These are phyloP conservation scores for Dryas alaskensis DNA, from an alignment of 306 rosid species.

Conservation along the genomic window DNA sequence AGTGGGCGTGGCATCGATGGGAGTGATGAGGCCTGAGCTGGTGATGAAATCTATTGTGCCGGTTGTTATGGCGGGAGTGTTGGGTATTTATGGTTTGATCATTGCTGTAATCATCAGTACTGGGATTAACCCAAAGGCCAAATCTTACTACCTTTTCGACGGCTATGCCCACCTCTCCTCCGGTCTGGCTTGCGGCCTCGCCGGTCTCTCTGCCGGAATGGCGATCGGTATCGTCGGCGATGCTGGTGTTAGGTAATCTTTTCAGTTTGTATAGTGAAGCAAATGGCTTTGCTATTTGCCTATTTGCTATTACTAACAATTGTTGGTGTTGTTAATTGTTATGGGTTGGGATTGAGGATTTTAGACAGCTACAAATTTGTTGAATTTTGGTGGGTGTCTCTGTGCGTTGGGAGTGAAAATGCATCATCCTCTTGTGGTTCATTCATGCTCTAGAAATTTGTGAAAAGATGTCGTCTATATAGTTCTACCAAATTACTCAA, in stretches of 20 bases:
- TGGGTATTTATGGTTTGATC: constrained; percentile 73
- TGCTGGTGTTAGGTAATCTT: constrained; percentile 61
- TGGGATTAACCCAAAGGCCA: constrained; percentile 72
- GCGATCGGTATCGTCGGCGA: constrained; percentile 73
- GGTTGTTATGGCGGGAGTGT: constrained; percentile 79
- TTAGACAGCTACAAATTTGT: background rate
- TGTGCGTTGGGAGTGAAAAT: too few species aligned
- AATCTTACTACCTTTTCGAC: constrained; percentile 66
- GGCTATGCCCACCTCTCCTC: constrained; percentile 79
- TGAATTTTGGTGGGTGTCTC: background rate
- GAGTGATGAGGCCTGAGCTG: constrained; percentile 71
- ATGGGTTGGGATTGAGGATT: background rate
- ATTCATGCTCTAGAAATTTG: too few species aligned
- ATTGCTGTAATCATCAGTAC: constrained; percentile 75
- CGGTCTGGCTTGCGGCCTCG: constrained; percentile 66
- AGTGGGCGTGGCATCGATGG: constrained; percentile 79
- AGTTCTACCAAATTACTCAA: too few species aligned
- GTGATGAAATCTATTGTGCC: constrained; percentile 76
- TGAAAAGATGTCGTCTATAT: too few species aligned
- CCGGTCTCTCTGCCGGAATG: constrained; percentile 77
- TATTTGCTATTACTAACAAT: background rate
- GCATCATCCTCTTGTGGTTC: too few species aligned
- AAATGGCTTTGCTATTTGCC: background rate
- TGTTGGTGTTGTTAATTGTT: background rate
- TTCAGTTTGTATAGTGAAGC: too few species aligned